A percentile compares a stretch with the other conserved stretches of the same genome.
These are phyloP conservation scores for Erythrobasidium hasegawianum DNA, from an alignment of 1,284 basidiomycete species.

Conservation along the genomic window DNA sequence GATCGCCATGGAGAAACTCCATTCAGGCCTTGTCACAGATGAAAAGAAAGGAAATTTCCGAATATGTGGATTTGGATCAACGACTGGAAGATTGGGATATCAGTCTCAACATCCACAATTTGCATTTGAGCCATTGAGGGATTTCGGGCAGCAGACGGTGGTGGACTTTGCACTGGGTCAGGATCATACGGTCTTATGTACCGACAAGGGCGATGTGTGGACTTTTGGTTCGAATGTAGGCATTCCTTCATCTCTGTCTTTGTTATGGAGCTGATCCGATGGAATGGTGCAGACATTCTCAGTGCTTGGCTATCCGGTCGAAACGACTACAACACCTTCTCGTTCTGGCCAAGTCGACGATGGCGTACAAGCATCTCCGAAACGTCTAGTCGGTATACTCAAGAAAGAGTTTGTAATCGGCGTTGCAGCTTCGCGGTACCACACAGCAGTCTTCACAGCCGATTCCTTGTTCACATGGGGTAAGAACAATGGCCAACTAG, in stretches of 20 bases:
- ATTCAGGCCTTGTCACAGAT: conserved; percentile 72
- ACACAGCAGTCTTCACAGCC: conserved; percentile 83
- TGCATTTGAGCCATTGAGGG: conserved; percentile 60
- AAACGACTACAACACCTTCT: conserved; percentile 53
- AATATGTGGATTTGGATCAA: conserved; percentile 74
- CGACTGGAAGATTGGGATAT: conserved; percentile 61
- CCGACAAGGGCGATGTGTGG: conserved; percentile 71
- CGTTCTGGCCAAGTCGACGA: conserved; percentile 47
- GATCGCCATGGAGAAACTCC: conserved; percentile 75
- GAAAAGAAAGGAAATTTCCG: conserved; percentile 70
- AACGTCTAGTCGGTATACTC: conserved; percentile 69
- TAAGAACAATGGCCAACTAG: conserved; percentile 88
- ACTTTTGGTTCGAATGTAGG: conserved; percentile 77
- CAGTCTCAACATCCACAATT: conserved; percentile 67
- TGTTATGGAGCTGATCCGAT: no score
- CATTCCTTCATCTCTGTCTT: conserved; percentile 34
- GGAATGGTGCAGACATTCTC: conserved; percentile 33
- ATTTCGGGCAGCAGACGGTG: conserved; percentile 58
- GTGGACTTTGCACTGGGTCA: conserved; percentile 76
- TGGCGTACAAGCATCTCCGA: conserved; percentile 69
- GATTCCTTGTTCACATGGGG: conserved; percentile 89
- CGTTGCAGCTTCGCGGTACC: conserved; percentile 79
- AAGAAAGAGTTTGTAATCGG: conserved; percentile 77
- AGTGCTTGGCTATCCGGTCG: conserved; percentile 84
- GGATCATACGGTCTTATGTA: conserved; percentile 88